Evolutionary conservation across 2,329 filamentous ascomycete species (phyloP).

Genomic region (Aaosphaeria pasadenensis): DNA sequence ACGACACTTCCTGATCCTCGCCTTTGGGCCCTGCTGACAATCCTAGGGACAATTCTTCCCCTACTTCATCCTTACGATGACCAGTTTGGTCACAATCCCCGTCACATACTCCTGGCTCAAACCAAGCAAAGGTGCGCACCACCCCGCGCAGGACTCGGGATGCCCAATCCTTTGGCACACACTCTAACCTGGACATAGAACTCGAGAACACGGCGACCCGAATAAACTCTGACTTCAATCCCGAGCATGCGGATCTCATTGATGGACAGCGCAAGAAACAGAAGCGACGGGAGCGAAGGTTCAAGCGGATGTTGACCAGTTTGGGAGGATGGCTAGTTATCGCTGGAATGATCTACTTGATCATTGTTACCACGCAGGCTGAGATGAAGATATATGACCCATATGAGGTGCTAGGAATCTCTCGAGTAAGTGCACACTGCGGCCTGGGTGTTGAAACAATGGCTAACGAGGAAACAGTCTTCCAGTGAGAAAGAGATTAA

Average conservation of each 20-base stretch:
- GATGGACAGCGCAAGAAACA: constrained; percentile 79
- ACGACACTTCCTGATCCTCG: constrained; percentile 5
- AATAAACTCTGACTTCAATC: constrained; percentile 77
- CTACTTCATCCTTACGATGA: constrained; percentile 93
- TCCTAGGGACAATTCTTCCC: constrained; percentile 91
- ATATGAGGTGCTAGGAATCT: constrained; percentile 87
- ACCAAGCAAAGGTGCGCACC: constrained; percentile 61
- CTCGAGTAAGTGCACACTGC: constrained; percentile 58
- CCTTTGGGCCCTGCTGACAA: constrained; percentile 9
- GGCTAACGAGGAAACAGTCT: constrained; percentile 53
- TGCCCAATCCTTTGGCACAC: background rate
- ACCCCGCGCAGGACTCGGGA: background rate
- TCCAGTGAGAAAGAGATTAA: constrained; percentile 89
- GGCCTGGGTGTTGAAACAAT: constrained; percentile 1
- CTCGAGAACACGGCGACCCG: constrained; percentile 77
- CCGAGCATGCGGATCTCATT: constrained; percentile 80
- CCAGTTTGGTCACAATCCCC: constrained; percentile 81
- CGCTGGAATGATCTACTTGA: constrained; percentile 88
- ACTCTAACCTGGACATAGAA: constrained; percentile 42
- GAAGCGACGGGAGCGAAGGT: constrained; percentile 81
- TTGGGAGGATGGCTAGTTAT: constrained; percentile 78
- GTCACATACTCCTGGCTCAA: constrained; percentile 85
- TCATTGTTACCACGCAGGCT: constrained; percentile 70
- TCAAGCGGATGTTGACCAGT: constrained; percentile 79
- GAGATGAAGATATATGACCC: constrained; percentile 88